Base-by-base conservation (phyloP, 2,329 filamentous ascomycete genomes). In the Diaporthe batatas region DNA sequence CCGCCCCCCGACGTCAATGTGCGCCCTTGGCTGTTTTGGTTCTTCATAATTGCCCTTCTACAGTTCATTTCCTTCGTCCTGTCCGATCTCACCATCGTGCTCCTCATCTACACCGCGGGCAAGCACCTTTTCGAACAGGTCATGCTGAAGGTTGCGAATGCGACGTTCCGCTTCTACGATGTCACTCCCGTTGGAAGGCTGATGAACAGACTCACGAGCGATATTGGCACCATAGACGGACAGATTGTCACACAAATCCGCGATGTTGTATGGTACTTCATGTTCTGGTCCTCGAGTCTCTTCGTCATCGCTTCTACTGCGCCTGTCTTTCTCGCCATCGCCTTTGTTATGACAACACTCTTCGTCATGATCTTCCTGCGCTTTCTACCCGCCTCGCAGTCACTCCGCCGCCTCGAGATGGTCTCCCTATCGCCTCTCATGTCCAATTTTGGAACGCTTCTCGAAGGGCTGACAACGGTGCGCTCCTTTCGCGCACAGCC, bases 121-220 rank as follows among this genome's bases (percentile, higher is more conserved):
- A 93, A 92, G 77, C 84, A 86, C 8, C 88, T 98, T 65, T 98
- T 98, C 82, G 86, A 85, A 74, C 86, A 90, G 51, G 93, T 94
- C 25, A 90, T 98, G 82, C 84, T 88, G 1, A 89, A 89, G 68
- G 93, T 98, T 65, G 92, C 92, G 79, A 89, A 91, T 77, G 93
- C 95, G 0, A 95, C 92, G 0, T 97, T 98, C 83, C 91, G 94
- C 1, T 98, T 95, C 81, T 96, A 97, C 83, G 95, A 98, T 79
- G 91, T 94, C 5, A 98, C 95, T 0, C 95, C 95, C 0, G 91
- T 97, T 0, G 95, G 95, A 0, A 90, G 95, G 59, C 85, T 98
- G 74, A 98, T 98, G 93, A 98, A 98, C 80, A 90, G 95, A 10
- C 87, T 98, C 74, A 97, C 95, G 0, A 94, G 94, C 1, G 95